phyloP scores from a whole-genome alignment of 2,329 filamentous ascomycete species.

The Alternaria triticimaculans region DNA sequence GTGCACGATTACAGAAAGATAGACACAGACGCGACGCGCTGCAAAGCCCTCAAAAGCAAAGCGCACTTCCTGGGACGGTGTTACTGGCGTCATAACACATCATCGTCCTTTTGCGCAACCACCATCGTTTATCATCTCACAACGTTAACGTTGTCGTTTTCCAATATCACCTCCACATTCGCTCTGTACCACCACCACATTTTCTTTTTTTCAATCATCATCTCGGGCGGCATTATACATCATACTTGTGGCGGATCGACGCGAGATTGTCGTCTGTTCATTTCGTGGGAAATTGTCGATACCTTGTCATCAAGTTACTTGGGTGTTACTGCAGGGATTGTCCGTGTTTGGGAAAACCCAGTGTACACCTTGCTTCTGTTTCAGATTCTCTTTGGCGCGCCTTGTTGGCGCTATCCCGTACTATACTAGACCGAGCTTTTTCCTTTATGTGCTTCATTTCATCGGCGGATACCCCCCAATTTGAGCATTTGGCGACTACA shows the following conservation, averaged over 20 bases:
- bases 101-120: conserved; percentile 22
- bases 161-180: conserved; percentile 28
- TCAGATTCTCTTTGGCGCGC: conserved; percentile 22
- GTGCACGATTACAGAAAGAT: conserved; percentile 38
- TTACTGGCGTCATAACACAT: conserved; percentile 34
- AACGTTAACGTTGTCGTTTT: conserved; percentile 24
- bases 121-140: conserved; percentile 35
- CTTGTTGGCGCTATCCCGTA: conserved; percentile 30
- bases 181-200: conserved; percentile 30
- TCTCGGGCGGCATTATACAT: conserved; percentile 34
- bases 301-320: conserved; percentile 3
- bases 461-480: conserved; percentile 44
- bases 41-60: conserved; percentile 31
- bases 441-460: conserved; percentile 34
- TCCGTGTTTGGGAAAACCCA: conserved; percentile 8
- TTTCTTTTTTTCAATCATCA: conserved; percentile 30
- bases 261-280: conserved; percentile 18
- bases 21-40: conserved; percentile 25
- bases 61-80: conserved; percentile 37
- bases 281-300: conserved; percentile 24
- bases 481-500: conserved; percentile 45
- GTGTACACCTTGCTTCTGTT: conserved; percentile 21
- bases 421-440: conserved; percentile 38
- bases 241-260: conserved; percentile 18
- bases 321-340: conserved; percentile 6